Evolutionary conservation across 352 stramenopile genomes (phyloP).

Genomic region (Pythium dissotocum): DNA sequence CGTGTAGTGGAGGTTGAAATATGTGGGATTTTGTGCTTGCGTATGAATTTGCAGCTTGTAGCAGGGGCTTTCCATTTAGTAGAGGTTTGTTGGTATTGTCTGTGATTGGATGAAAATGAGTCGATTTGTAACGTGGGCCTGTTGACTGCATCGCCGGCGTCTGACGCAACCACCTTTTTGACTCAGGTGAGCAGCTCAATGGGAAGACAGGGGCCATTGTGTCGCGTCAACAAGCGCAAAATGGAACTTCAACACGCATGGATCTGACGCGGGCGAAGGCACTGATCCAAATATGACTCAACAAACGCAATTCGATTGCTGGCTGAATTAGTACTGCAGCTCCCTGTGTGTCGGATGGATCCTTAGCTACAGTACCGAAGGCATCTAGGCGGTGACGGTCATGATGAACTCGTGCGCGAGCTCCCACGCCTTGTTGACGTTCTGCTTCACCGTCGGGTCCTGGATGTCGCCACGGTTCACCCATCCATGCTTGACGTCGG

Average conservation of each 20-base stretch:
- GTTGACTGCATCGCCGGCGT: background rate
- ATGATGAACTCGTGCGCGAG: constrained; percentile 19
- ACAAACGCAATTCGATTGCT: background rate
- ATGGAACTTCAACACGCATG: background rate
- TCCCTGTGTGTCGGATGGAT: too few relatives aligned
- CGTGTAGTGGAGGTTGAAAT: background rate
- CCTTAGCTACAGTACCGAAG: too few relatives aligned
- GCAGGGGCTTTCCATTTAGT: background rate
- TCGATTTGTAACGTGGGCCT: background rate
- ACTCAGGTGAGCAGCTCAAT: background rate
- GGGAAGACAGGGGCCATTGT: background rate
- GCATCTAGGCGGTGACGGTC: constrained; percentile 7
- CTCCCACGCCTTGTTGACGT: constrained; percentile 45
- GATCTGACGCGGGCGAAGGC: background rate
- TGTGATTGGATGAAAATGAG: constrained; percentile 2
- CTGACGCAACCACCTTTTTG: background rate
- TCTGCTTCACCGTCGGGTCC: constrained; percentile 33
- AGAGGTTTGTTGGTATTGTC: background rate
- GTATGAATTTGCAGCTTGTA: background rate
- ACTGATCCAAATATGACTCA: background rate
- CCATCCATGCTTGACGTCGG: constrained; percentile 51
- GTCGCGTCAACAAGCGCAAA: background rate
- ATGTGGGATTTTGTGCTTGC: too few relatives aligned
- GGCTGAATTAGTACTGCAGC: background rate
- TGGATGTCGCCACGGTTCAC: constrained; percentile 59